Percentiles rank a stretch among this genome's conserved stretches.
Conservation (phyloP, 805 yeast genomes). For the Hanseniaspora lindneri region DNA sequence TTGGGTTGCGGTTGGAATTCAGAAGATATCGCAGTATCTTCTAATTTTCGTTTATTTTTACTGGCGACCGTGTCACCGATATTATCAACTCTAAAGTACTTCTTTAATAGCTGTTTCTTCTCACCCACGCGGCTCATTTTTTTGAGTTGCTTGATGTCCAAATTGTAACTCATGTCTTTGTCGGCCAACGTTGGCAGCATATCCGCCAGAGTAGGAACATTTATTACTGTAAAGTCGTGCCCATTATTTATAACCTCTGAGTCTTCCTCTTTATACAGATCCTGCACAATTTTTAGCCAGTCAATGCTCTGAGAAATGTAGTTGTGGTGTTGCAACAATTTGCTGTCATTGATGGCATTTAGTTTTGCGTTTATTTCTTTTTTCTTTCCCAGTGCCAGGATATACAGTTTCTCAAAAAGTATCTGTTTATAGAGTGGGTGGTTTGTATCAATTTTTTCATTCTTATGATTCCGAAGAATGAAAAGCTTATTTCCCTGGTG, state of each 20-base stretch:
- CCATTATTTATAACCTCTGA: neutral
- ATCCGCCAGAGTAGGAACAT: neutral
- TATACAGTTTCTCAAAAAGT: neutral
- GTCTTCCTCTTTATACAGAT: neutral
- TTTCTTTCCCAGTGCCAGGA: neutral
- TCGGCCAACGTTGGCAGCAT: slow-evolving; percentile 3
- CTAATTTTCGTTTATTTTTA: slow-evolving; percentile 3
- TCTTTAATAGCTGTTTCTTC: neutral
- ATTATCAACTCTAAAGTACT: slow-evolving; percentile 2
- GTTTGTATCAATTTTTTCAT: neutral
- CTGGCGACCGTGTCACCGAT: neutral
- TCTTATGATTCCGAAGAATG: neutral
- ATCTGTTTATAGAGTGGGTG: slow-evolving; percentile 7
- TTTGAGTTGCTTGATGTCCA: neutral
- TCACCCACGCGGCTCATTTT: neutral
- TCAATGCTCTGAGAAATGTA: slow-evolving; percentile 3
- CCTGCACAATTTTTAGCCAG: slow-evolving; percentile 3
- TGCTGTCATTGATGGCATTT: neutral
- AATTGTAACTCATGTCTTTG: slow-evolving; percentile 4
- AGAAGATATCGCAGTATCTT: neutral
- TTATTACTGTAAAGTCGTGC: neutral
- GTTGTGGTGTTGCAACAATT: neutral
- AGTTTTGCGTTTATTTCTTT: neutral
- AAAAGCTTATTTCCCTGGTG: neutral
- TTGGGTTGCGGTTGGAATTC: neutral